Percentiles rank a stretch among this genome's conserved stretches.
Evolutionary conservation across 192 early-diverging fungal species (phyloP).

Genomic region (Backusella parvicylindrica): DNA sequence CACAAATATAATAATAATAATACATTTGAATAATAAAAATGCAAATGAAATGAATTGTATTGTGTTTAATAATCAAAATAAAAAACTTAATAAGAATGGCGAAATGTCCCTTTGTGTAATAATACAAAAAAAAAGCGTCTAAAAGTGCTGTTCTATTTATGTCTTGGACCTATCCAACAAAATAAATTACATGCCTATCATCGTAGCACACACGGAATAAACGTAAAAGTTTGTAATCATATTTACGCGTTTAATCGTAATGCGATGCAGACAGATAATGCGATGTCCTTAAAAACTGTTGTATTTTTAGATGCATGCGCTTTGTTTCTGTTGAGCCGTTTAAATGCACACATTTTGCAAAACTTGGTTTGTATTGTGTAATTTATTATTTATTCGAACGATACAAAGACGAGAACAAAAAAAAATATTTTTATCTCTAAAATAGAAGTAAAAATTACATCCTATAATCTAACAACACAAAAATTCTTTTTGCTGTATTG

Average conservation of each 20-base stretch:
- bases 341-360: not conserved
- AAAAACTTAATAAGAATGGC: not conserved
- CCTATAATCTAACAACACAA: not conserved
- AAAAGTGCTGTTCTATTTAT: not conserved
- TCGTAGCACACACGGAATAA: not conserved
- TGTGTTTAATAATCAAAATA: not conserved
- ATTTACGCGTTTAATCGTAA: not conserved
- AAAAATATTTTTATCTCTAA: not conserved
- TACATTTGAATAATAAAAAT: not conserved
- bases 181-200: not conserved
- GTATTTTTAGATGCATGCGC: not conserved
- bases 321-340: not conserved
- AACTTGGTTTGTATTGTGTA: not conserved
- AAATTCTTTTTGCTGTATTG: not conserved
- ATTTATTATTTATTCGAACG: not conserved
- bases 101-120: not conserved
- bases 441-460: not conserved
- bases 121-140: not conserved
- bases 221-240: not conserved
- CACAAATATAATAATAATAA: not conserved
- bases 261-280: not conserved
- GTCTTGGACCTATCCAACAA: not conserved
- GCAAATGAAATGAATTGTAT: not conserved
- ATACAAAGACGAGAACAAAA: not conserved
- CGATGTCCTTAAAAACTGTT: not conserved